Evolutionary conservation across 2,329 filamentous ascomycete genomes (phyloP).

Genomic region (Metarhizium anisopliae): DNA sequence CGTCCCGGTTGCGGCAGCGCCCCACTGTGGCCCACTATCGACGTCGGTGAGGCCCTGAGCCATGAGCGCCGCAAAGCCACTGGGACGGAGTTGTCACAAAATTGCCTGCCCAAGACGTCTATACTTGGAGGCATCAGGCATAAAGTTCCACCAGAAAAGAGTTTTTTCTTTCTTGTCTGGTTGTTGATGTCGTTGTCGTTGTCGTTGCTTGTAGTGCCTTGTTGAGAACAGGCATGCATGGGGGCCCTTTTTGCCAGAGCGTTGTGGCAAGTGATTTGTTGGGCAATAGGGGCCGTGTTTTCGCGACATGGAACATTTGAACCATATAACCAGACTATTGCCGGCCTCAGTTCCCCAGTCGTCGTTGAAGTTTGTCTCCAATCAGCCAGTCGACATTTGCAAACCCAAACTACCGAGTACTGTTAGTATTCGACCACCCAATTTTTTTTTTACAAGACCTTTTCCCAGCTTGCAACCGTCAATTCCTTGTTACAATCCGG

Average conservation of each 20-base stretch:
- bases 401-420: too few relatives aligned
- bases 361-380: too few relatives aligned
- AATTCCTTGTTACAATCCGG: too few relatives aligned
- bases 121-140: background rate
- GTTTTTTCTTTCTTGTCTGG: background rate
- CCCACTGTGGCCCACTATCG: background rate
- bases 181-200: background rate
- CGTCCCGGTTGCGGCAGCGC: background rate
- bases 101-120: background rate
- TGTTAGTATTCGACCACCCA: too few relatives aligned
- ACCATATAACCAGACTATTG: too few relatives aligned
- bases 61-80: background rate
- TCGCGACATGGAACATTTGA: too few relatives aligned
- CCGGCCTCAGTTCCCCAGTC: too few relatives aligned
- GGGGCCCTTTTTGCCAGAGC: background rate
- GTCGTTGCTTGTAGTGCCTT: background rate
- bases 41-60: background rate
- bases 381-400: too few relatives aligned
- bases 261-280: background rate
- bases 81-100: background rate
- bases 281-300: too few relatives aligned
- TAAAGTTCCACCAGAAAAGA: background rate
- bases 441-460: too few relatives aligned
- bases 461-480: too few relatives aligned
- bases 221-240: background rate